Base-by-base conservation (phyloP, 2,329 filamentous ascomycete genomes). In the Chlorencoelia australis region DNA sequence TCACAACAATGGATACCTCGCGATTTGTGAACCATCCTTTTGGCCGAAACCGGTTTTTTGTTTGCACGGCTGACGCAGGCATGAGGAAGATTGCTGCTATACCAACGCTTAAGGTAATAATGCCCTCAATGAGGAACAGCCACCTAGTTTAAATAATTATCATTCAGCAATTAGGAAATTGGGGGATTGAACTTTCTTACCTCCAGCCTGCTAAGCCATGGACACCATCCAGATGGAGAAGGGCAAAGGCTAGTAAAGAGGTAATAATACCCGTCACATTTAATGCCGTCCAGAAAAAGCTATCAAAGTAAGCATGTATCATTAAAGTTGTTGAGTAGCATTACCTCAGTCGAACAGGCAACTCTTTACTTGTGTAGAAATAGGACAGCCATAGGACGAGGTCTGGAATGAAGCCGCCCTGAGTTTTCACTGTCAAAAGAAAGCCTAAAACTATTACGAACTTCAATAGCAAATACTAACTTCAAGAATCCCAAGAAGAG, bases 231-330 rank as follows among this genome's bases (percentile, higher is more conserved):
- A 73, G 57, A 33, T 67, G 66, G 1, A 76, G 51, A 18, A 76
- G 65, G 0, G 68, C 71, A 28, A 65, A 72, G 1, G 71, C 71
- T 71, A 16, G 79, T 60, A 54, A 76, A 78, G 5, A 76, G 56
- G 40, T 45, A 7, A 48, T 25, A 11, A 52, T 48, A 4, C 33
- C 40, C 7, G 48, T 50, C 11, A 39, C 19, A 19, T 5, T 69
- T 9, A 80, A 73, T 0, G 78, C 69, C 0, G 75, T 74, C 82
- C 81, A 87, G 60, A 86, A 86, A 56, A 67, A 73, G 46, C 73
- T n/a, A n/a, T n/a, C n/a, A n/a, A n/a, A n/a, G n/a, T n/a, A n/a
- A n/a, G n/a, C n/a, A n/a, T n/a, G n/a, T n/a, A n/a, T n/a, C n/a
- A n/a, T 73, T 11, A 24, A 24, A 24, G 21, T 24, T 24, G 11